Evolutionary conservation across 495 filamentous ascomycete genomes (phyloP).

Genomic region (Chaetomium tenue): DNA sequence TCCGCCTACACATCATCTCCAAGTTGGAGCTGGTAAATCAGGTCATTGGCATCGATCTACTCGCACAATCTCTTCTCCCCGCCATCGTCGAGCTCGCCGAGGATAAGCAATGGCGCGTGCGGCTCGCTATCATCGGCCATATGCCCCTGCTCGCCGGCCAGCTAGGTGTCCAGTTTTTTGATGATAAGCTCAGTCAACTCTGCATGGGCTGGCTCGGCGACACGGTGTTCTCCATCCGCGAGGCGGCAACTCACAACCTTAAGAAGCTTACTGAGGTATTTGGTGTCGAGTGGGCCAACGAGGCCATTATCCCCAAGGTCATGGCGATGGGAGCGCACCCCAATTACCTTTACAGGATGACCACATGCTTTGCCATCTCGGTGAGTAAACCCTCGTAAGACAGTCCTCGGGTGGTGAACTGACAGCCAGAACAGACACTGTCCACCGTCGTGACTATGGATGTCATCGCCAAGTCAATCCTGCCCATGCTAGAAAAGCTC

Average conservation of each 20-base stretch:
- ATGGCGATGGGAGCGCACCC: constrained; percentile 97
- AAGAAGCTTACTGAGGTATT: constrained; percentile 99
- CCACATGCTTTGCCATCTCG: constrained; percentile 95
- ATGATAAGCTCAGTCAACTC: constrained; percentile 89
- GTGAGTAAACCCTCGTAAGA: constrained; percentile 54
- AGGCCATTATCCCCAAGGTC: constrained; percentile 96
- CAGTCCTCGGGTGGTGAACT: constrained; percentile 20
- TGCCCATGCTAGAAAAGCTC: constrained; percentile 93
- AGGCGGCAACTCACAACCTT: constrained; percentile 93
- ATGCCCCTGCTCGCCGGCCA: constrained; percentile 95
- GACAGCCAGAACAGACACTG: constrained; percentile 66
- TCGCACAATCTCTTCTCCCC: constrained; percentile 93
- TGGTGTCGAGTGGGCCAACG: constrained; percentile 95
- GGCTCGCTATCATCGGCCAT: constrained; percentile 97
- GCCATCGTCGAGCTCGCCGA: constrained; percentile 98
- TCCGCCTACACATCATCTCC: constrained; percentile 96
- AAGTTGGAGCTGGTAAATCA: constrained; percentile 98
- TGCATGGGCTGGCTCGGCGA: constrained; percentile 99
- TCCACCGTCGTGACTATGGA: constrained; percentile 87
- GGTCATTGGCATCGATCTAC: constrained; percentile 94
- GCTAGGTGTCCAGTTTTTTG: constrained; percentile 95
- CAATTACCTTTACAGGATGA: constrained; percentile 99
- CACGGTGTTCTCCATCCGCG: constrained; percentile 96
- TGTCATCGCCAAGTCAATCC: constrained; percentile 86
- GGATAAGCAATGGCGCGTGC: constrained; percentile 99